Percentiles rank a stretch among this genome's conserved stretches.
phyloP scores from a whole-genome alignment of 2,329 filamentous ascomycete genomes.

The Colletotrichum sp. region DNA sequence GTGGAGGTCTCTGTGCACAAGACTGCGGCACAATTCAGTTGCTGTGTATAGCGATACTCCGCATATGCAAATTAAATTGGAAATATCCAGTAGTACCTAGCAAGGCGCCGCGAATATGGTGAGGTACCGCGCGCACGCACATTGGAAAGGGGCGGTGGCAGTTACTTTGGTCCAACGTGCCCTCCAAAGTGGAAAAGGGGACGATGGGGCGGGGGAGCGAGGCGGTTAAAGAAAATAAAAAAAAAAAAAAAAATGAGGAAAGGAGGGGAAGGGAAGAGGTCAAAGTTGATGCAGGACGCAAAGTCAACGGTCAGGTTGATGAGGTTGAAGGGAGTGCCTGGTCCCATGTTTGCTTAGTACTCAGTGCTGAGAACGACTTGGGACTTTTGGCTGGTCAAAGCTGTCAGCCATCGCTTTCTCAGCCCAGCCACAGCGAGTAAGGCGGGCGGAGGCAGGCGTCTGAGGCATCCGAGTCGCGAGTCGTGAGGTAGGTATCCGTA shows the following conservation, averaged over 20 bases:
- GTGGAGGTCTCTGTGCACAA: background rate
- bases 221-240: background rate
- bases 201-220: background rate
- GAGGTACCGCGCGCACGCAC: background rate
- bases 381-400: background rate
- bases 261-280: background rate
- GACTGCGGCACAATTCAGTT: background rate
- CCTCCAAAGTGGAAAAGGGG: background rate
- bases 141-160: background rate
- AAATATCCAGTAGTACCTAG: background rate
- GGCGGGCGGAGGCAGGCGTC: background rate
- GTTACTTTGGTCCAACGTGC: background rate
- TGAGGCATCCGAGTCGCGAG: background rate
- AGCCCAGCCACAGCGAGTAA: background rate
- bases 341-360: too few relatives aligned
- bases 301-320: background rate
- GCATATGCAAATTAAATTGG: background rate
- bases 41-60: background rate
- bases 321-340: background rate
- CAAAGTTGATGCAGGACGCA: background rate
- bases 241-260: background rate
- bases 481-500: background rate
- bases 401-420: background rate
- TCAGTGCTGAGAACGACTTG: background rate
- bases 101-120: background rate